A percentile compares a stretch with the other conserved stretches of the same genome.
These are phyloP conservation scores for Colletotrichum chlorophyti DNA, from an alignment of 2,329 filamentous ascomycete species.

Conservation along the genomic window DNA sequence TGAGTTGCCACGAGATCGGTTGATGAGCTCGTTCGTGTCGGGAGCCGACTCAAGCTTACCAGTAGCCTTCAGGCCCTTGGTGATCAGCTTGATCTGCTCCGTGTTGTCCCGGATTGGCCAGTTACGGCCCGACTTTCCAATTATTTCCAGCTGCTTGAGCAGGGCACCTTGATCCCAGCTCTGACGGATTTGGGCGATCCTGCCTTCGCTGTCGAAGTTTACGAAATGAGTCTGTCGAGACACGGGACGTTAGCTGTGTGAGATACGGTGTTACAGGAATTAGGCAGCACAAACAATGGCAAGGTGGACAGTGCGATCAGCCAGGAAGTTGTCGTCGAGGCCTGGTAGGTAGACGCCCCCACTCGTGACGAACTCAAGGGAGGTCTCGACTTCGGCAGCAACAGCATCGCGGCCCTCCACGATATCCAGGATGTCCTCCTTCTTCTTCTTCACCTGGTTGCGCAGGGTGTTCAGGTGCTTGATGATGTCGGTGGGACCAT, in stretches of 20 bases:
- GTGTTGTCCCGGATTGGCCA: conserved; percentile 93
- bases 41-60: conserved; percentile 44
- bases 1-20: conserved; percentile 58
- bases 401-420: conserved; percentile 76
- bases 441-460: conserved; percentile 82
- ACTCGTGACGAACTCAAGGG: conserved; percentile 79
- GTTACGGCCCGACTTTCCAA: conserved; percentile 87
- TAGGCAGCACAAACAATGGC: conserved; percentile 72
- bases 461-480: conserved; percentile 78
- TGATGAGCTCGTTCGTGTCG: conserved; percentile 44
- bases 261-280: not conserved
- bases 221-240: conserved; percentile 80
- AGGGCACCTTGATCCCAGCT: conserved; percentile 96
- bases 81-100: conserved; percentile 82
- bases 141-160: conserved; percentile 91
- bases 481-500: conserved; percentile 76
- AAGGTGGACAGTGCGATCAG: conserved; percentile 80
- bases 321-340: conserved; percentile 92
- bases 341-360: conserved; percentile 88
- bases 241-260: conserved; percentile 5
- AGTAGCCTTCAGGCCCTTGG: conserved; percentile 61
- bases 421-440: conserved; percentile 75
- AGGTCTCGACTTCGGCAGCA: conserved; percentile 81
- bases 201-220: conserved; percentile 75
- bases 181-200: conserved; percentile 86